Evolutionary conservation across 1,284 basidiomycete species (phyloP).

Genomic region (Ustilago tritici): DNA sequence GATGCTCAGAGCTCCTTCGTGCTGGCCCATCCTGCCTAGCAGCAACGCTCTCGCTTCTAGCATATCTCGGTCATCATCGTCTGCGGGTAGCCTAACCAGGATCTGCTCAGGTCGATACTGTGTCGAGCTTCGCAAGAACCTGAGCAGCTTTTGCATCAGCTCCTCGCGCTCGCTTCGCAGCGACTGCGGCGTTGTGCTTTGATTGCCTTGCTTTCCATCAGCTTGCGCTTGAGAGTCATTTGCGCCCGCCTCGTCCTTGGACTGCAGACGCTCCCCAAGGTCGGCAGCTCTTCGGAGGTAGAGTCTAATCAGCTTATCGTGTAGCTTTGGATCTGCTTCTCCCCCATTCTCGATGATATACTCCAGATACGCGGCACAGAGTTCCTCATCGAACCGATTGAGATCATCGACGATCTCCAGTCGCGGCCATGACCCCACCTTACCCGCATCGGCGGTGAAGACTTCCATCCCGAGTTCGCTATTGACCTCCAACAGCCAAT

Average conservation of each 20-base stretch:
- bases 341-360: conserved; percentile 81
- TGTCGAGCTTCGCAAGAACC: conserved; percentile 80
- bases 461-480: conserved; percentile 84
- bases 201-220: background rate
- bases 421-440: conserved; percentile 77
- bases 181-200: background rate
- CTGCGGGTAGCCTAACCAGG: conserved; percentile 80
- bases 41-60: conserved; percentile 86
- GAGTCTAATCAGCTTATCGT: conserved; percentile 87
- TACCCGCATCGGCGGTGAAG: conserved; percentile 83
- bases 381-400: conserved; percentile 76
- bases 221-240: background rate
- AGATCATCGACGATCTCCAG: conserved; percentile 72
- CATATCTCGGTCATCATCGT: conserved; percentile 77
- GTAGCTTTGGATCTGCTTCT: conserved; percentile 79
- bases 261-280: conserved; percentile 54
- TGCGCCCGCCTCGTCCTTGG: background rate
- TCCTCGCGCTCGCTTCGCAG: conserved; percentile 68
- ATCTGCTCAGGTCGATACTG: conserved; percentile 83
- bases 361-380: conserved; percentile 84
- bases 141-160: conserved; percentile 79
- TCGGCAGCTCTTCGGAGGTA: conserved; percentile 77
- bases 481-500: conserved; percentile 86
- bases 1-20: conserved; percentile 90
- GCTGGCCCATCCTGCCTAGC: conserved; percentile 86